Evolutionary conservation across 306 rosid genomes (phyloP), one percentile per base, ranked within the genome.

Genomic region (Echinosophora koreensis): DNA sequence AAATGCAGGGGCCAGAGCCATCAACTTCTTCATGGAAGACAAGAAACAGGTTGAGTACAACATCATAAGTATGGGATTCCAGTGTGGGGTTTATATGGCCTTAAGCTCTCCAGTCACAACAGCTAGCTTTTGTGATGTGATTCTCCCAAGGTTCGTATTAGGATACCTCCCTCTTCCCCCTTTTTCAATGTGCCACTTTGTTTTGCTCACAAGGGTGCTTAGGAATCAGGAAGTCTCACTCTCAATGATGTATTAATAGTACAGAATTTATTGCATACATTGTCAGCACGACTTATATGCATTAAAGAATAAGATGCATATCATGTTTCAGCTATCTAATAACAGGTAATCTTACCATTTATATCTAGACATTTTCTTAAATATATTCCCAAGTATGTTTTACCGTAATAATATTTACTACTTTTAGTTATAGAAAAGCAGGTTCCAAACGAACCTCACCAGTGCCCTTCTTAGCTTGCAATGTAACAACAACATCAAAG

Each of bases 401-500:
- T n/a, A 15, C 76, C 65, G 17, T 60, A 77, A 57, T 16, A 42
- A 38, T 9, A 15, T 72, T 28, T 58, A 47, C 70, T 11, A 61
- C 59, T 61, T 35, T 13, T 30, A 32, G 41, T 10, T 13, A 55
- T 32, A 72, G 60, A 63, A 54, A 71, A 42, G 42, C 32, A 55
- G 73, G 73, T 34, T 44, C 72, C 70, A 77, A 46, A 95, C 97
- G 82, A 89, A 95, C 97, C 99, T 92, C 97, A 87, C 97, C 92
- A 34, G 97, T 82, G 66, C 89, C 94, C 92, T 92, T 90, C 96
- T 91, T 89, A 84, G 92, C 92, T 81, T 90, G 90, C 85, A 90
- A 85, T 17, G 93, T 83, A 55, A 92, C 92, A 81, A 92, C 95
- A 67, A 95, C 86, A 7, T 90, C 97, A 77, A 90, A 83, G 88